Evolutionary conservation across 495 filamentous ascomycete genomes (phyloP), one percentile per base, ranked within the genome.

Genomic region (Umbilicaria muhlenbergii): DNA sequence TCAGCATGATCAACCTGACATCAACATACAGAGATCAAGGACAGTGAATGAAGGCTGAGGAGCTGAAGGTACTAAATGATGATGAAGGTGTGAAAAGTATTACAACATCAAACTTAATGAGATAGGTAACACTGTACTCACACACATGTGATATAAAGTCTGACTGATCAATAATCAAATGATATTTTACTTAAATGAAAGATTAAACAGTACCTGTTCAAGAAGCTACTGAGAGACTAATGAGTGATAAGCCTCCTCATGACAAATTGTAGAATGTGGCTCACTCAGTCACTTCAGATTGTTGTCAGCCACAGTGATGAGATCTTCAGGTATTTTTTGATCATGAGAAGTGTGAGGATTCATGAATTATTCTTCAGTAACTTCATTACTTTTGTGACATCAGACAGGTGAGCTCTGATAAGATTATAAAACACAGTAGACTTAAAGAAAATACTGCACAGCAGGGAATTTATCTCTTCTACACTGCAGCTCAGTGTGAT

Each of bases 21-120:
- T n/a, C n/a, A n/a, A n/a, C n/a, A n/a, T n/a, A n/a, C n/a, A n/a
- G n/a, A n/a, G n/a, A n/a, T n/a, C n/a, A n/a, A n/a, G n/a, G n/a
- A n/a, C n/a, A n/a, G n/a, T n/a, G n/a, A 10, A 36, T 40, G 33
- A 42, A 57, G 32, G 58, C 59, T 10, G 57, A 62, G 50, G 44
- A 47, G 32, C 45, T 63, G 34, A 33, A 50, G 32, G 11, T 55
- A 28, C 52, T 1, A 58, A 45, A 52, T 54, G 13, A 13, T 49
- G 31, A 36, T 47, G 33, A 37, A 31, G 12, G 32, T 39, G n/a
- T 50, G 49, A 36, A 44, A 41, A 37, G 40, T 50, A 2, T 37
- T 55, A 11, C 47, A 46, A 15, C 31, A 15, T 13, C 36, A 43
- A 31, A 28, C 24, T 5, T 5, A 28, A 28, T 28, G 24, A 28